Conservation (phyloP, 495 filamentous ascomycete genomes). For the Tuber brumale region DNA sequence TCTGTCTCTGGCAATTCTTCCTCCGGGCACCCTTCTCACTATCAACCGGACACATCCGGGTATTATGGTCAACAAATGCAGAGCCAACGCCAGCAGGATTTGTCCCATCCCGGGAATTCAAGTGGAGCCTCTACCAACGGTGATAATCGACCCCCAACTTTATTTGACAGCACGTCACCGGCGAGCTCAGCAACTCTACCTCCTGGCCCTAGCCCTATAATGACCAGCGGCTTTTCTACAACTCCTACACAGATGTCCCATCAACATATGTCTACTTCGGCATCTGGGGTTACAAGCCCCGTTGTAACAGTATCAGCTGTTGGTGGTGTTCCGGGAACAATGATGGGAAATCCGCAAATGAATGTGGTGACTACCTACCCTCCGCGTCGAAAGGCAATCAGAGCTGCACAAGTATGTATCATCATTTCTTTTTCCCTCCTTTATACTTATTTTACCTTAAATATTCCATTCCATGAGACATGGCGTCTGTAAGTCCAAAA, state of each 20-base stretch:
- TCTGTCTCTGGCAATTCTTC: constrained; percentile 25
- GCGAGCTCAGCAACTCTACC: constrained; percentile 31
- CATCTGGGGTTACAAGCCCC: constrained; percentile 27
- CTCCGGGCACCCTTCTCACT: constrained; percentile 24
- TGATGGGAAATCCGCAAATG: constrained; percentile 34
- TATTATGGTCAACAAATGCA: constrained; percentile 28
- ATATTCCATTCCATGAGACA: background rate
- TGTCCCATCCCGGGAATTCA: background rate
- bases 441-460: constrained; percentile 1
- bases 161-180: constrained; percentile 28
- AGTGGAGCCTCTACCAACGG: constrained; percentile 2
- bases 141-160: constrained; percentile 27
- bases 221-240: constrained; percentile 26
- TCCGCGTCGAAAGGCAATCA: constrained; percentile 41
- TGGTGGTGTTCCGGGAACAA: constrained; percentile 20
- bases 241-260: constrained; percentile 21
- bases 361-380: constrained; percentile 41
- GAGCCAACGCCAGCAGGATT: constrained; percentile 6
- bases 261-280: constrained; percentile 28
- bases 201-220: constrained; percentile 32
- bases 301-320: constrained; percentile 27
- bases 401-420: constrained; percentile 41
- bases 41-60: constrained; percentile 21
- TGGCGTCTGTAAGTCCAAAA: background rate
- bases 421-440: constrained; percentile 1